Evolutionary conservation across 148 eudicot species (phyloP), one percentile per base, ranked within the genome.

Genomic region (Agrostemma githago): DNA sequence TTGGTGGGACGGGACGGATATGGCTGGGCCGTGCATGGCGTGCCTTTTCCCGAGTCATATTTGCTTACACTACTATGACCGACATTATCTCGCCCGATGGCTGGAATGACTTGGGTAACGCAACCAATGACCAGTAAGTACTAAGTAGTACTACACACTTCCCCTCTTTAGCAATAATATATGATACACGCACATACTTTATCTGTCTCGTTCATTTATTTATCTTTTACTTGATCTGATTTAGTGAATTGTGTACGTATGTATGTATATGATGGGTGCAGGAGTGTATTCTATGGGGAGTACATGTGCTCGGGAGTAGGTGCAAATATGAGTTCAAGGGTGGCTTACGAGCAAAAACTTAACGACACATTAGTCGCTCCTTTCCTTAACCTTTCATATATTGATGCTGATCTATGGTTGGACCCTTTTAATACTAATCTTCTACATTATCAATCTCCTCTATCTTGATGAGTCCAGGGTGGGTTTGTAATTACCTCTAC

Each of bases 1-100:
- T 95, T 10, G 97, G 98, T 39, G 98, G 98, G 4, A 92, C 90
- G 0, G 98, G 98, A 62, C 79, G 98, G 58, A 84, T 95, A 51
- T 95, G 97, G 98, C 81, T 95, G 1, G 98, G 98, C 0, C 85
- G 97, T 72, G 98, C 98, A 14, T 95, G 98, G 98, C 82, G 97
- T 64, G 89, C 98, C 4, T 95, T 81, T 82, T 88, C 98, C 20
- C 89, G 84, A 12, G 98, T 90, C 14, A 83, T 92, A 37, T 92
- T 84, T 58, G 89, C 97, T 17, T 86, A 84, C 81, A 85, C 96
- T 5, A 71, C 66, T 40, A 92, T 95, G 92, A 71, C 97, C 3
- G 93, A 90, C 56, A 84, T 95, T 54, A 87, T 95, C 51, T 93
- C 98, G 2, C 82, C 93, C 2, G 97, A 90, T 71, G 98, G 98